Conservation (phyloP, 2,329 filamentous ascomycete species). For the Trichophyton mentagrophytes region DNA sequence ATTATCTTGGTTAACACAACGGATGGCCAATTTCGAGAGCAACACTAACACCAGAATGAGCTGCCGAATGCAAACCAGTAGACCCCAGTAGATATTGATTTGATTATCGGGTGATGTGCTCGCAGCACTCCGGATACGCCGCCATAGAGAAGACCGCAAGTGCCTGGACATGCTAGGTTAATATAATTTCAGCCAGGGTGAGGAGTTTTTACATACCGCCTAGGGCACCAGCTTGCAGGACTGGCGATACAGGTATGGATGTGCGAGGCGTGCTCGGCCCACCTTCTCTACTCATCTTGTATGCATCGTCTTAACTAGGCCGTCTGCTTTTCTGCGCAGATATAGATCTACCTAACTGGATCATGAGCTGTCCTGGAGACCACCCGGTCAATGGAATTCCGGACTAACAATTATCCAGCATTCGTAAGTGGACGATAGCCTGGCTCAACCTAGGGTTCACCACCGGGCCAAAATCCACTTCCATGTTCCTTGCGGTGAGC, state of each 20-base stretch:
- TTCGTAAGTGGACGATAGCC: background rate
- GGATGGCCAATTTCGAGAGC: background rate
- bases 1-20: slow-evolving; percentile 17
- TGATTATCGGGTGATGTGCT: slow-evolving; percentile 53
- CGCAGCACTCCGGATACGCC: slow-evolving; percentile 60
- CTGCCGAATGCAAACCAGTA: slow-evolving; percentile 72
- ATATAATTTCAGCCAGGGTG: too few species aligned
- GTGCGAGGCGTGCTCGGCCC: slow-evolving; percentile 4
- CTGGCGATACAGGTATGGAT: slow-evolving; percentile 21
- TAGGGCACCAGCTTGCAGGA: slow-evolving; percentile 47
- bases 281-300: background rate
- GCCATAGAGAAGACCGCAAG: slow-evolving; percentile 50
- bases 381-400: too few species aligned
- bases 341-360: too few species aligned
- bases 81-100: slow-evolving; percentile 57
- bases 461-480: too few species aligned
- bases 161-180: slow-evolving; percentile 32
- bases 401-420: background rate
- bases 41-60: slow-evolving; percentile 57
- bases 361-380: too few species aligned
- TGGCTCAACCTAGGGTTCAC: too few species aligned
- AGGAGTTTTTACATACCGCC: slow-evolving; percentile 37
- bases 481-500: too few species aligned
- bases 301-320: background rate
- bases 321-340: background rate